phyloP scores from a whole-genome alignment of 177 flowering plant genomes.

The Telopea speciosissima region DNA sequence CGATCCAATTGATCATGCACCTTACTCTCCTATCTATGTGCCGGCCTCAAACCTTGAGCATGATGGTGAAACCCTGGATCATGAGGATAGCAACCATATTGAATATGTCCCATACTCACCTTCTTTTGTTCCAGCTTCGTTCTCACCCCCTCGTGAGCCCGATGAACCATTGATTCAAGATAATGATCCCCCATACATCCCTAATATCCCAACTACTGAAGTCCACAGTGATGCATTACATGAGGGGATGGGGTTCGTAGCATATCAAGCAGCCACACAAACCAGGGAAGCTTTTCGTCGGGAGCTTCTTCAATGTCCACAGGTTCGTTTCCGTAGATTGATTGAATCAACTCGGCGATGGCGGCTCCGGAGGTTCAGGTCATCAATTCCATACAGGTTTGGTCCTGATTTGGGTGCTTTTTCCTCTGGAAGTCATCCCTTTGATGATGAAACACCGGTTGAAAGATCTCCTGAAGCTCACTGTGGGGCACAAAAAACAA shows the following conservation, averaged over 20 bases:
- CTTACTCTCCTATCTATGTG: conserved; percentile 12
- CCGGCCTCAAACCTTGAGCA: conserved; percentile 8
- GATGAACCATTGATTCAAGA: conserved; percentile 9
- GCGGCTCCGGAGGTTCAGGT: conserved; percentile 19
- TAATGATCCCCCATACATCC: conserved; percentile 14
- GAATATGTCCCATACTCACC: conserved; percentile 15
- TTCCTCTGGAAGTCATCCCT: neutral
- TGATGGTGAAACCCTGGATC: conserved; percentile 11
- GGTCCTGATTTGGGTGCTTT: conserved; percentile 8
- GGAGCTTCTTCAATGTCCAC: conserved; percentile 12
- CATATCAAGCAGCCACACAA: neutral
- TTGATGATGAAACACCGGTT: conserved; percentile 7
- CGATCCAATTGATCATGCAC: conserved; percentile 1
- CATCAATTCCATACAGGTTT: conserved; percentile 12
- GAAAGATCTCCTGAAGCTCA: conserved; percentile 13
- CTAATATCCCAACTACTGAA: conserved; percentile 1
- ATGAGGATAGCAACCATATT: conserved; percentile 10
- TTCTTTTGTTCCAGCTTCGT: conserved; percentile 6
- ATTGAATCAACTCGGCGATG: conserved; percentile 17
- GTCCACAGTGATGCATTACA: conserved; percentile 1
- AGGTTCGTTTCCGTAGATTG: conserved; percentile 19
- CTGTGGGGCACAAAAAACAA: neutral
- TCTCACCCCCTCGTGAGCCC: neutral
- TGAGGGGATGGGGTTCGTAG: conserved; percentile 1
- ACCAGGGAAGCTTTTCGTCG: neutral